Evolutionary conservation across 1,284 basidiomycete genomes (phyloP), one percentile per base, ranked within the genome.

Genomic region (Papiliotrema laurentii): DNA sequence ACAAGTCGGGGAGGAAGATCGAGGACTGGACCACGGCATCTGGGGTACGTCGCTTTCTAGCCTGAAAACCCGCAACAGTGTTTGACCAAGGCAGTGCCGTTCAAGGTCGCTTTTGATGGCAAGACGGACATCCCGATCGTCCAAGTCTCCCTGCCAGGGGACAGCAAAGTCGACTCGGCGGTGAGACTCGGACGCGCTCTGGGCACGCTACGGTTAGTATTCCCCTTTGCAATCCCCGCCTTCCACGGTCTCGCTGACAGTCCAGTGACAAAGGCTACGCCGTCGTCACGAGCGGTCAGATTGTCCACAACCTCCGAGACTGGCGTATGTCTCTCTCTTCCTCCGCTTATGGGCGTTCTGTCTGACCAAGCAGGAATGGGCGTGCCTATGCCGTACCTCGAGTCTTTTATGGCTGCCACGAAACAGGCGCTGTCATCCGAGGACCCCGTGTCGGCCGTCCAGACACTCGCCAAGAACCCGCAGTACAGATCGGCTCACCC

Each of bases 11-110:
- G 55, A 50, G 19, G 61, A 54, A 18, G 55, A 64, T 24, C 60
- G 76, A 6, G 76, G 76, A 0, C 56, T 74, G 28, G 76, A 78
- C 59, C 76, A 78, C 55, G 76, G 76, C 41, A 66, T 76, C 10
- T 78, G 66, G 65, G 60, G 66, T 69, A 50, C 53, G 67, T 60
- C 18, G 5, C 9, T 6, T 27, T 18, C 39, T 34, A 2, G 16
- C 13, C 22, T 19, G 26, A 13, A 16, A 6, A 31, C 4, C 9
- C 7, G 22, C 4, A 35, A 25, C 6, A 10, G 6, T 6, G 10
- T 10, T 21, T 10, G 4, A n/a, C n/a, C n/a, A n/a, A 14, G 7
- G 13, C 51, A 72, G 75, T 76, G 11, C 76, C 76, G 0, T 72
- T 76, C 64, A 66, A 62, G 39, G 72, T 73, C 18, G 69, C 69